phyloP scores from a whole-genome alignment of 352 stramenopile genomes.

The Elongisporangium anandrum region DNA sequence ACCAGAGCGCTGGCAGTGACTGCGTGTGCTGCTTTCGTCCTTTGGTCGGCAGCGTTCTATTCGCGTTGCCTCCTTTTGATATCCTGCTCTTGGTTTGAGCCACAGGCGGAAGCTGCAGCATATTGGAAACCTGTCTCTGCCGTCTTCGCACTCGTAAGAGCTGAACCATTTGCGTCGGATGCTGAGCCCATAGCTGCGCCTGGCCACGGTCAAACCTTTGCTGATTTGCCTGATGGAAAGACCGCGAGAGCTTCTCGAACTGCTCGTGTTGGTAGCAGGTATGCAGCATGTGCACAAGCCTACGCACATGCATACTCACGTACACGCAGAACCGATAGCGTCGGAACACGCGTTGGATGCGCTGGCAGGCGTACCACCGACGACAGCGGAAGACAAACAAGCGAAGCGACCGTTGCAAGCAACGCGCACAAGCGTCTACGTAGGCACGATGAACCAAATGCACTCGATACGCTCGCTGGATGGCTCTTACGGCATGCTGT shows the following conservation, averaged over 20 bases:
- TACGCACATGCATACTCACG: slow-evolving; percentile 19
- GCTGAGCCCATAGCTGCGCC: slow-evolving; percentile 11
- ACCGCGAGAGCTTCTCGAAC: slow-evolving; percentile 14
- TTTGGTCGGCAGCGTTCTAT: not conserved
- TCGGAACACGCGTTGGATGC: slow-evolving; percentile 33
- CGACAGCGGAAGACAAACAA: slow-evolving; percentile 33
- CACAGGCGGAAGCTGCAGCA: not conserved
- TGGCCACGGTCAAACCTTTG: slow-evolving; percentile 5
- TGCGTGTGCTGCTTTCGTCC: not conserved
- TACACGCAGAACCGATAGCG: slow-evolving; percentile 24
- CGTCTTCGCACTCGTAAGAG: slow-evolving; percentile 13
- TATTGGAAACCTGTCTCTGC: slow-evolving; percentile 3
- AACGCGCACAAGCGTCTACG: slow-evolving; percentile 17
- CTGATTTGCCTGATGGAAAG: slow-evolving; percentile 18
- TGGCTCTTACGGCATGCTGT: slow-evolving; percentile 16
- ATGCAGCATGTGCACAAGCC: slow-evolving; percentile 23
- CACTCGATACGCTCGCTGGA: slow-evolving; percentile 31
- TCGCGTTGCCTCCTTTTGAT: not conserved
- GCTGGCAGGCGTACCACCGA: slow-evolving; percentile 15
- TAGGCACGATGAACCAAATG: slow-evolving; percentile 15
- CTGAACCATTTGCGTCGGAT: slow-evolving; percentile 14
- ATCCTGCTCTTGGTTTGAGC: not conserved
- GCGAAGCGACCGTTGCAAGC: slow-evolving; percentile 22
- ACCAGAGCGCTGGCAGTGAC: not conserved
- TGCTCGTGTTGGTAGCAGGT: slow-evolving; percentile 20